Base-by-base conservation (phyloP, 768 basidiomycete species). In the Amanita thiersii region DNA sequence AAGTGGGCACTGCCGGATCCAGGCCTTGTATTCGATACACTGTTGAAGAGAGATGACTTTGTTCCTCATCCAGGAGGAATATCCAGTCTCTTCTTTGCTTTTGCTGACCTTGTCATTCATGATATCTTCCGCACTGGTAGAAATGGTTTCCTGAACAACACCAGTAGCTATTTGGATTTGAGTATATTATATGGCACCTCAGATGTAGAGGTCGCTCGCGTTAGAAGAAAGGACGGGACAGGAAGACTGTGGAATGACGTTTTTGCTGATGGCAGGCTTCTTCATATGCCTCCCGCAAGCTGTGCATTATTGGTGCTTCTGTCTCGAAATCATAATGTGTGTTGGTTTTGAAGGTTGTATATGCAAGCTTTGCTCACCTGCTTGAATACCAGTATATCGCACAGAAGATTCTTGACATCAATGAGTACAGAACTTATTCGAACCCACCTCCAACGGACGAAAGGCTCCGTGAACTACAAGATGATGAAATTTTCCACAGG, bases 61-160 rank as follows among this genome's bases (percentile, higher is more conserved):
- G 51, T 52, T 14, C 58, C 65, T 6, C 81, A 84, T 56, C 81
- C 81, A 3, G 76, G 72, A 3, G 86, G 86, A 14, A 71, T 88
- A 33, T 84, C 79, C 10, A 72, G 74, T 45, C 61, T 84, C 14
- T 82, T 87, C 61, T 89, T 87, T 50, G 81, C 85, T 0, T 86
- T 89, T 51, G 86, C 86, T 9, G 72, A 86, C 51, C 60, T 87
- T 43, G 65, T 88, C 45, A 86, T 84, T 50, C 86, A 89, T 58
- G 69, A 64, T 41, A 69, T 81, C 48, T 90, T 90, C 64, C 63
- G 81, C 48, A 72, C 72, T 5, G 78, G 70, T 45, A 33, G 14
- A 2, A 67, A 79, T 53, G 65, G 61, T 56, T 66, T 64, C 1
- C 68, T 75, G 43, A 90, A 90, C 52, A 60, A 73, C 31, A 60